Base-by-base conservation (phyloP, 192 early-diverging fungal genomes). In the Podila epicladia region DNA sequence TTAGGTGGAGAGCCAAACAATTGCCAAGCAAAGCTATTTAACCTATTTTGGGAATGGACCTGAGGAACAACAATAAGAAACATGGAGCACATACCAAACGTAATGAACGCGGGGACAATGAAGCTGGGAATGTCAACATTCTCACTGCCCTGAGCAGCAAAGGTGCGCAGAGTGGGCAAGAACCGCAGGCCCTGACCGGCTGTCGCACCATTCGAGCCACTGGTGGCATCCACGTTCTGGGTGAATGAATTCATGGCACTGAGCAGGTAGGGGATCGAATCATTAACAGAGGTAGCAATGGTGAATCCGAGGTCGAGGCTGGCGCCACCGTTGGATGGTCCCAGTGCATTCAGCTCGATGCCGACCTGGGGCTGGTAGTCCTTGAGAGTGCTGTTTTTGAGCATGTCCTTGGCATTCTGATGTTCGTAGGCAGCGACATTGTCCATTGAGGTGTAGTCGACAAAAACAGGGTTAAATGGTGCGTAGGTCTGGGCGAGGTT, bases 101-200 rank as follows among this genome's bases (percentile, higher is more conserved):
- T 82, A 49, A 82, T 45, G 68, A 82, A 82, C 20, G 82, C 65
- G 37, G 82, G 82, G 6, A 82, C 74, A 66, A 82, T 69, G 22
- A 72, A 60, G 55, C 73, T 74, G 4, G 73, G 69, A 45, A 82
- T 71, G 62, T 82, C 82, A 4, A 75, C 69, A 38, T 82, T 74
- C 68, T 82, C 82, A 37, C n/a, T 64, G 38, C 69, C 67, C 59
- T 75, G 73, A 12, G 82, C 72, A 22, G 55, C 58, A 55, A 82
- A 82, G 5, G 82, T 82, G 51, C 55, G 70, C 20, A 82, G 33
- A 4, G 69, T 72, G 5, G 73, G 41, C 59, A 72, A 17, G 59
- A 82, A 68, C 38, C 55, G 29, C 50, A 75, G 38, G 33, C 72
- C 72, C 35, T 8, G 12, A 32, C 62, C 67, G 31, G 63, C 68